Evolutionary conservation across 2,329 filamentous ascomycete genomes (phyloP).

Genomic region (Rasamsonia emersonii): DNA sequence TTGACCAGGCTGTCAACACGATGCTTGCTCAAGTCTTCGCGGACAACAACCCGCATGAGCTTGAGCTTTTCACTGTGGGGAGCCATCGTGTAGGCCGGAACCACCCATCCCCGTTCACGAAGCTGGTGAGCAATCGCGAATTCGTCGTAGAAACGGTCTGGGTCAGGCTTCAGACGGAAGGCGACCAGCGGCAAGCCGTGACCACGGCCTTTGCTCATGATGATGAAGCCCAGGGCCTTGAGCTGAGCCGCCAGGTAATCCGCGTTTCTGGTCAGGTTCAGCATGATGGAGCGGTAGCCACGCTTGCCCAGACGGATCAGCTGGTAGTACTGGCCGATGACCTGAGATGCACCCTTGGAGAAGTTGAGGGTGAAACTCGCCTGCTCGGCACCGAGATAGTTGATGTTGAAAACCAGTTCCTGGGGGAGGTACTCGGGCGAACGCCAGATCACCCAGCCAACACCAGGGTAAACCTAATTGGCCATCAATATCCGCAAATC

Average conservation of each 20-base stretch:
- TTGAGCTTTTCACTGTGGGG: slow-evolving; percentile 75
- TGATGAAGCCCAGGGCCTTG: slow-evolving; percentile 67
- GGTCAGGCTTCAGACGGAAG: slow-evolving; percentile 61
- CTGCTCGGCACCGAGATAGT: slow-evolving; percentile 93
- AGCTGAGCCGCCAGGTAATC: slow-evolving; percentile 76
- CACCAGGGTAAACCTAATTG: slow-evolving; percentile 70
- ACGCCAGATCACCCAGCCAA: slow-evolving; percentile 91
- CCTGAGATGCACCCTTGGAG: slow-evolving; percentile 86
- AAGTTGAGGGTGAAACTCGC: slow-evolving; percentile 96
- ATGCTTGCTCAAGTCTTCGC: slow-evolving; percentile 80
- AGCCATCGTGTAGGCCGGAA: slow-evolving; percentile 96
- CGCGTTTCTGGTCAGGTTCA: slow-evolving; percentile 79
- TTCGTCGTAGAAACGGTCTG: slow-evolving; percentile 57
- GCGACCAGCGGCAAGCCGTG: slow-evolving; percentile 81
- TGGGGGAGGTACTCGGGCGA: slow-evolving; percentile 73
- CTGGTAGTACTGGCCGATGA: slow-evolving; percentile 97
- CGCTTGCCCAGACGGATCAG: slow-evolving; percentile 89
- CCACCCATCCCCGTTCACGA: slow-evolving; percentile 80
- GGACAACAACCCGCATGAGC: slow-evolving; percentile 84
- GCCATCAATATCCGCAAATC: slow-evolving; percentile 12
- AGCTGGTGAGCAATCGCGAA: slow-evolving; percentile 77
- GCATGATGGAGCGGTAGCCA: slow-evolving; percentile 88
- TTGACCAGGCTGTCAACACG: slow-evolving; percentile 69
- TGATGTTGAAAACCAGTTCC: slow-evolving; percentile 98
- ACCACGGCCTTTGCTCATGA: slow-evolving; percentile 75